Evolutionary conservation across 2,329 filamentous ascomycete genomes (phyloP).

Genomic region (Exophiala aquamarina): DNA sequence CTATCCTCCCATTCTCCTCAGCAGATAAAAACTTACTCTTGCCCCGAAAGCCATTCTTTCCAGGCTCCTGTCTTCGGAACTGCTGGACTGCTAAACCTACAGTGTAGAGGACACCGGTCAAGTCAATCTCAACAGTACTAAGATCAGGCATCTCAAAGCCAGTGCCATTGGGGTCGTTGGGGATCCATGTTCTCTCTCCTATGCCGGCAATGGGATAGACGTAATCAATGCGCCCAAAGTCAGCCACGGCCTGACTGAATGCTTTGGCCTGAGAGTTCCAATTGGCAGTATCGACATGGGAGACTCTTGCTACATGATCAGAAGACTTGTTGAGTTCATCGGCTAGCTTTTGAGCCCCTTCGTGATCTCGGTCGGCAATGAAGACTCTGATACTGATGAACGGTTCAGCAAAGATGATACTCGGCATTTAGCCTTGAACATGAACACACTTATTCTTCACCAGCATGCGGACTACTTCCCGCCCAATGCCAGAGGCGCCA

Average conservation of each 20-base stretch:
- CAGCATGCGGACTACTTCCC: slow-evolving; percentile 29
- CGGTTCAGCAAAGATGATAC: not conserved
- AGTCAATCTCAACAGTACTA: slow-evolving; percentile 39
- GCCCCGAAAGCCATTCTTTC: slow-evolving; percentile 36
- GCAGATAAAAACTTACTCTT: slow-evolving; percentile 36
- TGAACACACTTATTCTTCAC: slow-evolving; percentile 24
- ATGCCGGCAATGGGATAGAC: slow-evolving; percentile 44
- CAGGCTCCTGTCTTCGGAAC: slow-evolving; percentile 40
- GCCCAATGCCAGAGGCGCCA: slow-evolving; percentile 31
- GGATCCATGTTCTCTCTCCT: slow-evolving; percentile 40
- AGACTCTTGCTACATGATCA: slow-evolving; percentile 12
- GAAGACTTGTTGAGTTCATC: slow-evolving; percentile 22
- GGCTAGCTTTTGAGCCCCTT: slow-evolving; percentile 22
- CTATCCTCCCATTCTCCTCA: too few relatives aligned
- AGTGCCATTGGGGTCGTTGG: slow-evolving; percentile 19
- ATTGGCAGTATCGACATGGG: slow-evolving; percentile 20
- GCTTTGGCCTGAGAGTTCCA: slow-evolving; percentile 30
- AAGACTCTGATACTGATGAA: slow-evolving; percentile 30
- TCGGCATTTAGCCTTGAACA: too few relatives aligned
- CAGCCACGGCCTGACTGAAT: slow-evolving; percentile 36
- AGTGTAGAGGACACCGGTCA: slow-evolving; percentile 46
- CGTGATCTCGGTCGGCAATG: slow-evolving; percentile 29
- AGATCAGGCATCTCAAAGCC: slow-evolving; percentile 42
- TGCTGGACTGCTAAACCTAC: slow-evolving; percentile 44
- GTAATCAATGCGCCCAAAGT: slow-evolving; percentile 39